phyloP scores from a whole-genome alignment of 306 rosid genomes.

The Cucurbita ficifolia region DNA sequence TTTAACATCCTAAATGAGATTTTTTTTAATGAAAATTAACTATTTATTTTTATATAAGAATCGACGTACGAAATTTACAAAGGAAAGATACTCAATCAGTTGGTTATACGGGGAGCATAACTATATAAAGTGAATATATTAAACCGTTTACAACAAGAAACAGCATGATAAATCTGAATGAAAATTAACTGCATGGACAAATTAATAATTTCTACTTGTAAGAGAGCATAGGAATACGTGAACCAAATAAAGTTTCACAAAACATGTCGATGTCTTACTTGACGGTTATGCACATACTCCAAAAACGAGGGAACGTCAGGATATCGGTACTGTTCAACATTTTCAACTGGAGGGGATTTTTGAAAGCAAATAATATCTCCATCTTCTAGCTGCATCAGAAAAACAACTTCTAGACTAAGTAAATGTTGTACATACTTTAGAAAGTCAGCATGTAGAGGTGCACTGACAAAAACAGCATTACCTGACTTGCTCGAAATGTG shows the following conservation, averaged over 20 bases:
- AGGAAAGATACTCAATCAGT: neutral
- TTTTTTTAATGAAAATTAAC: neutral
- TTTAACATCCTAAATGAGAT: neutral
- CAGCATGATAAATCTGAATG: neutral
- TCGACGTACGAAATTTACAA: neutral
- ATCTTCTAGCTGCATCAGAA: conserved; percentile 64
- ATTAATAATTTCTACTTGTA: neutral
- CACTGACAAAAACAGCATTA: conserved; percentile 9
- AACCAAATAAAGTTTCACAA: neutral
- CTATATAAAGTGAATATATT: neutral
- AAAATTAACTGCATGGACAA: neutral
- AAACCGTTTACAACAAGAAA: neutral
- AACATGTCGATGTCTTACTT: conserved; percentile 32
- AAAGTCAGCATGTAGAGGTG: neutral
- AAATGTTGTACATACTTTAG: neutral
- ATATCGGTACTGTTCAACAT: conserved; percentile 42
- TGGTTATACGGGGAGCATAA: neutral
- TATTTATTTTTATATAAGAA: too few relatives aligned
- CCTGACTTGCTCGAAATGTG: conserved; percentile 87
- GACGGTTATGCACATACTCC: conserved; percentile 87
- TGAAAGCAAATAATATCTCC: conserved; percentile 93
- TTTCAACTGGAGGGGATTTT: conserved; percentile 40
- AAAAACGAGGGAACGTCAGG: conserved; percentile 89
- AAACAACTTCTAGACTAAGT: conserved; percentile 7
- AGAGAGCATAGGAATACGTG: neutral